Evolutionary conservation across 2,329 filamentous ascomycete species (phyloP).

Genomic region (Pseudogymnoascus sp.): DNA sequence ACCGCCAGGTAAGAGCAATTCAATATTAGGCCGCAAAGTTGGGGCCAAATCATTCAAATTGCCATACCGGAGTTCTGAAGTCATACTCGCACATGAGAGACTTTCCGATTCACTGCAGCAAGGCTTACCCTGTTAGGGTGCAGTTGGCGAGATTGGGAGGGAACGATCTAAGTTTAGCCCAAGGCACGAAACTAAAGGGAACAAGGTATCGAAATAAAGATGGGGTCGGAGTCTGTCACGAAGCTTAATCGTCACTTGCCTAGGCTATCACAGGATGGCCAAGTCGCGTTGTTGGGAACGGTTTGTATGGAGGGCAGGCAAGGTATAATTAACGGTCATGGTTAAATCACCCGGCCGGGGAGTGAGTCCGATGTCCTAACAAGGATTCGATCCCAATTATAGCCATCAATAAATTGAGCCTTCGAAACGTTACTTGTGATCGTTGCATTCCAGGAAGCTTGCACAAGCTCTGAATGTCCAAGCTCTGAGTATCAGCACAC

Average conservation of each 20-base stretch:
- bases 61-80: background rate
- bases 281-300: background rate
- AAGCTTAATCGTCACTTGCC: constrained; percentile 5
- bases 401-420: background rate
- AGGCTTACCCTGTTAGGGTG: background rate
- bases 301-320: background rate
- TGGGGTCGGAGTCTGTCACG: background rate
- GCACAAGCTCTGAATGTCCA: background rate
- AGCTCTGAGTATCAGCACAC: background rate
- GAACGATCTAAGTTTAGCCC: background rate
- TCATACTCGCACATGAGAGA: background rate
- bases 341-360: background rate
- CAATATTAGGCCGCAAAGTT: background rate
- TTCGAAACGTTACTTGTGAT: background rate
- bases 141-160: background rate
- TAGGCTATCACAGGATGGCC: background rate
- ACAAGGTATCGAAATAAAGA: constrained; percentile 2
- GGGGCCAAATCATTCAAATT: background rate
- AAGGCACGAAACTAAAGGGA: background rate
- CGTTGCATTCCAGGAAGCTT: background rate
- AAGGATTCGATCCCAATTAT: background rate
- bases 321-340: background rate
- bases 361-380: background rate
- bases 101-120: background rate
- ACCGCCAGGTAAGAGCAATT: background rate